These are phyloP conservation scores for Rubia occidens DNA, from an alignment of 305 asterid genomes.

Conservation along the genomic window DNA sequence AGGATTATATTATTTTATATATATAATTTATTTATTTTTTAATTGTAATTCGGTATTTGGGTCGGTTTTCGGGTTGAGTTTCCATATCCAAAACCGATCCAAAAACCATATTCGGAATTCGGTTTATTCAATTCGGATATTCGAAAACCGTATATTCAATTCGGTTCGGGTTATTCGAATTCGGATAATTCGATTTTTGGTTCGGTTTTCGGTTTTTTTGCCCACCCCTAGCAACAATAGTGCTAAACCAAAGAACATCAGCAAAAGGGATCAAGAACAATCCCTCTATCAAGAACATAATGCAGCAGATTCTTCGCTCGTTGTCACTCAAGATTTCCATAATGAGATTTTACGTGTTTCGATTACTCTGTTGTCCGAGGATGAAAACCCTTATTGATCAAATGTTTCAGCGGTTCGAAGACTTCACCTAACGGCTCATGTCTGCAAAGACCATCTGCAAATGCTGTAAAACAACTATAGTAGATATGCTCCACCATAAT, in stretches of 20 bases:
- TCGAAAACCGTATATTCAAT: no score
- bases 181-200: no score
- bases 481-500: slow-evolving; percentile 18
- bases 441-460: slow-evolving; percentile 41
- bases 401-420: slow-evolving; percentile 38
- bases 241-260: slow-evolving; percentile 44
- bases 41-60: no score
- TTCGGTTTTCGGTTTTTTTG: no score
- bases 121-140: no score
- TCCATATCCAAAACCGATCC: no score
- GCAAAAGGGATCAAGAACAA: slow-evolving; percentile 35
- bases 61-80: no score
- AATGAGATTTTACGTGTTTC: slow-evolving; percentile 28
- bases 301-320: slow-evolving; percentile 50
- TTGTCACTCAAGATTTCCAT: slow-evolving; percentile 39
- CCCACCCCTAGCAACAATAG: slow-evolving; percentile 28
- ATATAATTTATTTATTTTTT: no score
- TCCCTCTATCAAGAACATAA: slow-evolving; percentile 32
- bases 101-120: no score
- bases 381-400: slow-evolving; percentile 29
- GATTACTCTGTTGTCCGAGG: slow-evolving; percentile 35
- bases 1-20: no score
- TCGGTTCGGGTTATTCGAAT: no score
- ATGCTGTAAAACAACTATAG: slow-evolving; percentile 33
- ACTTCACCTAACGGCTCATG: slow-evolving; percentile 41